Conservation (phyloP, 108 stramenopile genomes). For the Schizochytrium sp. region DNA sequence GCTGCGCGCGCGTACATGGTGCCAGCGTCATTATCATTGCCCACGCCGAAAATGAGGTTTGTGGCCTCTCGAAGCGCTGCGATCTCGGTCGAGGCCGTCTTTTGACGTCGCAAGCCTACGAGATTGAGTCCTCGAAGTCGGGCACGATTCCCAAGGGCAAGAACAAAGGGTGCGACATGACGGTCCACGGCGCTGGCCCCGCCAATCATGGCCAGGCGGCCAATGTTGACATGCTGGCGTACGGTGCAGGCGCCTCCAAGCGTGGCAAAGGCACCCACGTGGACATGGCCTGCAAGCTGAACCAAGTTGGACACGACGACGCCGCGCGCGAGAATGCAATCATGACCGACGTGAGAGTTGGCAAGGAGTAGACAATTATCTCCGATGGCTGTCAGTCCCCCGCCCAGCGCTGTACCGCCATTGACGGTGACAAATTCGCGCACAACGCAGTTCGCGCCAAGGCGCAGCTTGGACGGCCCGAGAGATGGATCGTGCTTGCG, state of each 20-base stretch:
- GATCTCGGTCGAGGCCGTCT: not conserved
- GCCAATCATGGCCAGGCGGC: not conserved
- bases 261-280: not conserved
- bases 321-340: not conserved
- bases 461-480: not conserved
- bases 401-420: not conserved
- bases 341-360: not conserved
- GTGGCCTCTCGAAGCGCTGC: not conserved
- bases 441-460: not conserved
- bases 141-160: not conserved
- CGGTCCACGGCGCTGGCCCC: not conserved
- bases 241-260: not conserved
- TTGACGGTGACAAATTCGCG: constrained; percentile 1
- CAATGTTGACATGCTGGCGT: not conserved
- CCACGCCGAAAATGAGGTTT: not conserved
- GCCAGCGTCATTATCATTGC: not conserved
- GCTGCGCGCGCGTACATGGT: not conserved
- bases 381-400: not conserved
- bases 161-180: not conserved
- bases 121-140: not conserved
- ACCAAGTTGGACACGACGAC: not conserved
- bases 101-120: not conserved
- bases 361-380: not conserved
- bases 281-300: not conserved
- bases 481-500: not conserved